Percentiles rank a stretch among this genome's conserved stretches.
Evolutionary conservation across 495 filamentous ascomycete species (phyloP).

Genomic region (Trypethelium eluteriae): DNA sequence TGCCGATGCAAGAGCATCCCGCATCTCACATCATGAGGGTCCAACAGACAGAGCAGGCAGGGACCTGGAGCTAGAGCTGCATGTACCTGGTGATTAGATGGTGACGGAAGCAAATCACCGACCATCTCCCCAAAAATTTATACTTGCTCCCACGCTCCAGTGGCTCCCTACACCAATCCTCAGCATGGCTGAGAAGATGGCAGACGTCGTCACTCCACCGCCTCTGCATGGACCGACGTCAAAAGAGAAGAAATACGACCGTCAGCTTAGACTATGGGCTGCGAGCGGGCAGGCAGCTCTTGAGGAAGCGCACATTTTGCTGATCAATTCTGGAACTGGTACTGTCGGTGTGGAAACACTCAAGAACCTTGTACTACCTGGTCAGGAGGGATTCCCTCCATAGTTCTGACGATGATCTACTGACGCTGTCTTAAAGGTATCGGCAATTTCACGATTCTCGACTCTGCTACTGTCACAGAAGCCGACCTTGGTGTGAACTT

Average conservation of each 20-base stretch:
- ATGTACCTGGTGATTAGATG: neutral
- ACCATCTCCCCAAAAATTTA: neutral
- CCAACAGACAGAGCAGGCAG: neutral
- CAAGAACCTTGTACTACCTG: conserved; percentile 91
- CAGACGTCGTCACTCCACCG: conserved; percentile 22
- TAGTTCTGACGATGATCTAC: neutral
- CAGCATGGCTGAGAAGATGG: neutral
- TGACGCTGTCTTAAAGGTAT: conserved; percentile 48
- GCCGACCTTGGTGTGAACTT: conserved; percentile 91
- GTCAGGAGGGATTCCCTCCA: conserved; percentile 33
- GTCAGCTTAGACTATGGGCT: conserved; percentile 92
- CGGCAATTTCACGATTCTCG: conserved; percentile 89
- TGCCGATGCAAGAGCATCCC: neutral
- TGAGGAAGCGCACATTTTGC: conserved; percentile 78
- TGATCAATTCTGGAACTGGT: conserved; percentile 76
- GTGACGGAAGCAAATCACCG: too few relatives aligned
- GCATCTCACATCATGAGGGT: neutral
- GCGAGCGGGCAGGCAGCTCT: conserved; percentile 84
- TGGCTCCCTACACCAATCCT: neutral
- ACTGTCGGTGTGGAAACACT: conserved; percentile 84
- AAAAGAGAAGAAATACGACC: conserved; percentile 62
- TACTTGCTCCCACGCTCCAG: too few relatives aligned
- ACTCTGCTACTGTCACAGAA: conserved; percentile 67
- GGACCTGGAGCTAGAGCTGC: neutral
- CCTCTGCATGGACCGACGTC: conserved; percentile 35